These are phyloP conservation scores for Citrus unshiu DNA, from an alignment of 345 rosid species.

Conservation along the genomic window DNA sequence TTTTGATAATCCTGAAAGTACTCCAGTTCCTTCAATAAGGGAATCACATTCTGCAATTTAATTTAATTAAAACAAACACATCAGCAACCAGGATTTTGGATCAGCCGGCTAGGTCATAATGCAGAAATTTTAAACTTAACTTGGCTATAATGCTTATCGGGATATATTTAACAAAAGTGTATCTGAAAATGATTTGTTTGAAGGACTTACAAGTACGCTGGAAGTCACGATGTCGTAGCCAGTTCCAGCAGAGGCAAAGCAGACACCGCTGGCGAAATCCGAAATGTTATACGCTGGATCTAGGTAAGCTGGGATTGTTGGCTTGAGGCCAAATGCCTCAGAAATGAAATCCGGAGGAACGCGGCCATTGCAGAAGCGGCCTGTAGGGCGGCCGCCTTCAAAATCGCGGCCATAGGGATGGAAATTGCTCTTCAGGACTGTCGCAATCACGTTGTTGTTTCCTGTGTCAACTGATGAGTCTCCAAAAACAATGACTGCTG, in stretches of 20 bases:
- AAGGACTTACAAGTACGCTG: conserved; percentile 41
- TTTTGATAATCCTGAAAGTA: conserved; percentile 46
- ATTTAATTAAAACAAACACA: background rate
- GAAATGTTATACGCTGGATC: conserved; percentile 40
- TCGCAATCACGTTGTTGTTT: conserved; percentile 44
- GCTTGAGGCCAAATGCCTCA: conserved; percentile 51
- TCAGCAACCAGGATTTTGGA: background rate
- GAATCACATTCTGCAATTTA: conserved; percentile 53
- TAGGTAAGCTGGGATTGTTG: conserved; percentile 53
- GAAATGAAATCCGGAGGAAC: conserved; percentile 53
- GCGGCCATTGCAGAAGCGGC: conserved; percentile 55
- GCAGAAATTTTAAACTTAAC: background rate
- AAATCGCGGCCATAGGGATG: conserved; percentile 58
- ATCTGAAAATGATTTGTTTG: background rate
- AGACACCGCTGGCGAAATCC: conserved; percentile 52
- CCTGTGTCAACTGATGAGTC: conserved; percentile 59
- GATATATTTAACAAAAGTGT: background rate
- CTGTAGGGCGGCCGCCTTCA: conserved; percentile 39
- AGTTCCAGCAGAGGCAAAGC: conserved; percentile 62
- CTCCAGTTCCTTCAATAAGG: conserved; percentile 54
- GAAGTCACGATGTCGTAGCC: conserved; percentile 57
- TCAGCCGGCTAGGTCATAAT: background rate
- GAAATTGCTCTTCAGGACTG: conserved; percentile 51
- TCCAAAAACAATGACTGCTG: conserved; percentile 54
- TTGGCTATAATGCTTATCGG: too few species aligned